Percentiles rank a stretch among this genome's conserved stretches.
Conservation (phyloP, 1,139 yeast species). For the Saccharomyces pastorianus region DNA sequence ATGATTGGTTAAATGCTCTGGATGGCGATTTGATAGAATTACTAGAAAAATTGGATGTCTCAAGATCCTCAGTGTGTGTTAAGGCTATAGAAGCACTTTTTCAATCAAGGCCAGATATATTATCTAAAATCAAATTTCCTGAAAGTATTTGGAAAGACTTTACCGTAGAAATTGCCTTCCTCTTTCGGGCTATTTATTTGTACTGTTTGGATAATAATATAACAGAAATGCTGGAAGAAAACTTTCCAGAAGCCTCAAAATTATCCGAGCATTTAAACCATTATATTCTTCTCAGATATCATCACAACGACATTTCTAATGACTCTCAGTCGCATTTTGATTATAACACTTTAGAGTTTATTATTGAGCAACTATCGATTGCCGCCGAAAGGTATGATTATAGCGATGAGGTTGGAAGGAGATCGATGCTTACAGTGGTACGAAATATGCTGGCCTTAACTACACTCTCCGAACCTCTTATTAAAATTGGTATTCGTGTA, state of each 20-base stretch:
- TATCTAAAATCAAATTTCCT: conserved; percentile 50
- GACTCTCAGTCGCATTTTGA: conserved; percentile 26
- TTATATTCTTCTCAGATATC: conserved; percentile 45
- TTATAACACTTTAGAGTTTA: conserved; percentile 58
- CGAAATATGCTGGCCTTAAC: conserved; percentile 52
- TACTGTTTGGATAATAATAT: conserved; percentile 51
- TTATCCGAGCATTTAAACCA: conserved; percentile 39
- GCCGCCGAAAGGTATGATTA: conserved; percentile 71
- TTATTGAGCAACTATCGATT: conserved; percentile 62
- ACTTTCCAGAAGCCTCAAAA: conserved; percentile 74
- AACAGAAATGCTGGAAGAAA: conserved; percentile 54
- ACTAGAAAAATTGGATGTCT: conserved; percentile 61
- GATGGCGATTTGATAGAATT: conserved; percentile 67
- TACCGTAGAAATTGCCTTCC: conserved; percentile 67
- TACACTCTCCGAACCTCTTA: conserved; percentile 43
- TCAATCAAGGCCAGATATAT: conserved; percentile 52
- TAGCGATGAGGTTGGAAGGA: conserved; percentile 86
- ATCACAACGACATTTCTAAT: conserved; percentile 1
- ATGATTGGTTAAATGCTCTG: conserved; percentile 62
- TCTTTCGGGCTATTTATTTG: conserved; percentile 59
- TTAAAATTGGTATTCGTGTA: conserved; percentile 54
- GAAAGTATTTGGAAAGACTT: conserved; percentile 58
- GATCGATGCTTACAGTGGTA: conserved; percentile 67
- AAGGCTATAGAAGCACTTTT: conserved; percentile 59
- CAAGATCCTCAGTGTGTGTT: conserved; percentile 57